A percentile compares a stretch with the other conserved stretches of the same genome.
Evolutionary conservation across 139 green algal genomes (phyloP).

Genomic region (Picochlorum sp.): DNA sequence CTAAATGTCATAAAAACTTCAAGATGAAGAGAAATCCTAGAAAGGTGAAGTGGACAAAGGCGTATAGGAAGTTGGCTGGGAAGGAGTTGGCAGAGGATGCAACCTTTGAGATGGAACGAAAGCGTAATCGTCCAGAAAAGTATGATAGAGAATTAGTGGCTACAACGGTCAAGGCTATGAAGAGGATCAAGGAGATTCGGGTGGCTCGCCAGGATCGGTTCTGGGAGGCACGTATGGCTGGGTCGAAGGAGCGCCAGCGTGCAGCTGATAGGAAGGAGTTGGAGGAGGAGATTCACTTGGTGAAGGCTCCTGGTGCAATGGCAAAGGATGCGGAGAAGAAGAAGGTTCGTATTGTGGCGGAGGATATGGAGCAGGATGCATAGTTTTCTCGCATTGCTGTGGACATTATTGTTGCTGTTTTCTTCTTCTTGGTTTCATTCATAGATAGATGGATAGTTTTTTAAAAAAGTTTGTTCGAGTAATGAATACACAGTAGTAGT

Average conservation of each 20-base stretch:
- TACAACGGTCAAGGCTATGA: constrained; percentile 89
- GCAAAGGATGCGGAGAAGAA: constrained; percentile 18
- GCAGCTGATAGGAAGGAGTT: constrained; percentile 61
- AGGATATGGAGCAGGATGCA: constrained; percentile 29
- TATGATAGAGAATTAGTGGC: constrained; percentile 89
- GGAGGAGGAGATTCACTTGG: constrained; percentile 84
- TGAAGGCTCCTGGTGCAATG: constrained; percentile 51
- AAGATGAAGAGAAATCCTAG: constrained; percentile 99
- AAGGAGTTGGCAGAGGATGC: constrained; percentile 93
- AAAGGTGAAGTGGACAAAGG: constrained; percentile 97
- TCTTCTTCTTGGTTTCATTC: neutral
- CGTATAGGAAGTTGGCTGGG: constrained; percentile 84
- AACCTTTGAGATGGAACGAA: constrained; percentile 95
- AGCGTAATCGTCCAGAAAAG: constrained; percentile 86
- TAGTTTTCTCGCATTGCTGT: constrained; percentile 13
- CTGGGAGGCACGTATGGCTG: constrained; percentile 79
- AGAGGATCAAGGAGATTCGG: constrained; percentile 73
- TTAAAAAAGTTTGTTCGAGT: neutral
- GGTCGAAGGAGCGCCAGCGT: constrained; percentile 45
- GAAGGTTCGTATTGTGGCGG: constrained; percentile 16
- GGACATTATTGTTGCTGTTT: neutral
- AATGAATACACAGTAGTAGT: no score
- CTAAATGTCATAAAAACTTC: constrained; percentile 99
- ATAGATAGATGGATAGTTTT: neutral
- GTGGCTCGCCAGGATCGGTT: constrained; percentile 75